Base-by-base conservation (phyloP, 2,329 filamentous ascomycete species). In the Coniochaeta ligniaria region DNA sequence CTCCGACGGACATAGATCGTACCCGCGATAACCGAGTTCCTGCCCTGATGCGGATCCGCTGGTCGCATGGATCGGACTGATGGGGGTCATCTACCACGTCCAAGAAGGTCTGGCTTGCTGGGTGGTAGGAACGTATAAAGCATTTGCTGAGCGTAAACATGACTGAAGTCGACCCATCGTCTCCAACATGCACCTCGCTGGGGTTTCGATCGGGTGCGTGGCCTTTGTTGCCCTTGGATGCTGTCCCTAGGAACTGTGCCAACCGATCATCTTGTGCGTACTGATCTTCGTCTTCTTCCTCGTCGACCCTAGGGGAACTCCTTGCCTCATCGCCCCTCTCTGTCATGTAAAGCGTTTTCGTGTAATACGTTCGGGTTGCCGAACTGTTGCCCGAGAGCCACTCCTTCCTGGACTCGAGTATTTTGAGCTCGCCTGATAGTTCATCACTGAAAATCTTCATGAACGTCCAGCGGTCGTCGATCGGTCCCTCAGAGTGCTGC, bases 381-480 rank as follows among this genome's bases (percentile, higher is more conserved):
- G 80, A 80, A 60, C 84, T 86, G 24, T 78, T 76, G 33, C 72
- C 71, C 0, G 65, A 63, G 7, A 77, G 77, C 85, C 87, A 92
- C 70, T 92, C 90, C 31, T 85, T 86, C 16, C 90, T 80, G 33
- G 82, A 83, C 70, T 93, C 90, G 0, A 90, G 72, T 20, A 91
- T 85, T 58, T 82, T 76, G 1, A 89, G 72, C 16, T 78, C 71
- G 1, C 84, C 83, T 0, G 81, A 86, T 12, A 67, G 66, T 62
- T 90, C 85, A 61, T 90, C 83, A 36, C 76, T 77, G 31, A 83
- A 80, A 1, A 92, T 74, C 4, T 81, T 81, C 3, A 93, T 74
- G 61, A 85, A 83, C 0, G 84, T 88, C 89, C 89, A 93, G 2
- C 87, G 82, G 66, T 92, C 86, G 65, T 92, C 88, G 17, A 92